Base-by-base conservation (phyloP, 306 rosid species). In the Nissolia schottii region DNA sequence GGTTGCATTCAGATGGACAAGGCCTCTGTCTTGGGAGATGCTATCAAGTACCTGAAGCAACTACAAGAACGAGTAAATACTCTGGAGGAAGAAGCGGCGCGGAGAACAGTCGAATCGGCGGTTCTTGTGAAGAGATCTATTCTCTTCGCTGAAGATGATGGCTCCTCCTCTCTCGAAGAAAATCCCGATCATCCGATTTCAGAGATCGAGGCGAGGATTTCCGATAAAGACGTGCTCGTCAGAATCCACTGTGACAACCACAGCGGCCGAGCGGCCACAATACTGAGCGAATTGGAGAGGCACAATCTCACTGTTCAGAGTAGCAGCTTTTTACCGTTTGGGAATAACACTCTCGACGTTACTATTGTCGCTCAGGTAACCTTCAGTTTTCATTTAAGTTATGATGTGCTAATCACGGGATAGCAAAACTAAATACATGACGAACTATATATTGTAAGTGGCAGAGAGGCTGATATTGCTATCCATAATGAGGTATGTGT, bases 21-120 rank as follows among this genome's bases (percentile, higher is more conserved):
- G 86, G 96, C 97, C 45, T 83, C 98, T 1, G 92, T 93, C 0
- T 81, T 91, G 61, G 97, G 86, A 76, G 97, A 85, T 71, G 94
- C 97, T 7, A 81, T 89, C 49, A 83, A 73, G 27, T 80, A 89
- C 41, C 45, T 93, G 71, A 86, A 89, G 13, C 77, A 85, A 25
- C 86, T 93, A 25, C 84, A 87, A 43, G 96, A 86, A 73, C 80
- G 79, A 3, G 82, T 83, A 43, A 77, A 70, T 27, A 55, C 15
- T 13, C 84, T 91, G 3, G 98, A 93, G 78, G 86, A 93, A 77
- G 79, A 83, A 56, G 76, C 65, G 0, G 78, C 78, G 0, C 78
- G 82, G 85, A 85, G 77, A 64, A 87, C 79, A 1, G 77, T 83
- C 32, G 92, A 93, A 71, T 83, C 92, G 0, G 92, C 85, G 3